A percentile compares a stretch with the other conserved stretches of the same genome.
Conservation (phyloP, 1,284 basidiomycete species). For the Lignosus rhinocerotis region DNA sequence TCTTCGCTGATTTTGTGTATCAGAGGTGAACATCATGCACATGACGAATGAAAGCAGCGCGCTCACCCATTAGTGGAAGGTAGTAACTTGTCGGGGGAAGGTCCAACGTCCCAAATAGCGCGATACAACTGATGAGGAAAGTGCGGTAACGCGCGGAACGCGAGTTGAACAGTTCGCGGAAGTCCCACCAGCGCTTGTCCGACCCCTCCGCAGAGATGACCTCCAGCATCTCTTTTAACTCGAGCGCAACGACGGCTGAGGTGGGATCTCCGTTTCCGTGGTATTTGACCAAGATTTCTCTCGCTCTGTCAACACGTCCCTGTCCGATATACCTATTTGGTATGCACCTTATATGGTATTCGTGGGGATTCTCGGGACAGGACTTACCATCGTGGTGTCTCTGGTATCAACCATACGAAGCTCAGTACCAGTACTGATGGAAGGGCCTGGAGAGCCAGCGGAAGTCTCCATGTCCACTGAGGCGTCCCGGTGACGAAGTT, state of each 20-base stretch:
- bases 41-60: too few species aligned
- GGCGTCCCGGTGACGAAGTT: constrained; percentile 22
- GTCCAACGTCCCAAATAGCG: constrained; percentile 26
- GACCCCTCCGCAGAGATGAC: constrained; percentile 41
- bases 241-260: constrained; percentile 35
- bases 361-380: not conserved
- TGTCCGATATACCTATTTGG: constrained; percentile 30
- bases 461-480: constrained; percentile 25
- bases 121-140: constrained; percentile 26
- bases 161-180: constrained; percentile 27
- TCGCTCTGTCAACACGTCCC: constrained; percentile 28
- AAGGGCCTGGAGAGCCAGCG: constrained; percentile 24
- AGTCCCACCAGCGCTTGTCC: constrained; percentile 51
- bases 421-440: constrained; percentile 24
- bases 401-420: constrained; percentile 28
- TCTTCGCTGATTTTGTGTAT: constrained; percentile 15
- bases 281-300: constrained; percentile 29
- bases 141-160: constrained; percentile 25
- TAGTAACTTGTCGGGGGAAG: constrained; percentile 29
- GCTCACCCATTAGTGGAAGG: constrained; percentile 25
- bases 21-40: not conserved
- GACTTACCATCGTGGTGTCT: constrained; percentile 35
- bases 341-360: not conserved
- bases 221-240: constrained; percentile 46
- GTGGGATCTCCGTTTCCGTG: constrained; percentile 30